A percentile compares a stretch with the other conserved stretches of the same genome.
Conservation (phyloP, 441 rosid species). For the Euphorbia schlechtendalii region DNA sequence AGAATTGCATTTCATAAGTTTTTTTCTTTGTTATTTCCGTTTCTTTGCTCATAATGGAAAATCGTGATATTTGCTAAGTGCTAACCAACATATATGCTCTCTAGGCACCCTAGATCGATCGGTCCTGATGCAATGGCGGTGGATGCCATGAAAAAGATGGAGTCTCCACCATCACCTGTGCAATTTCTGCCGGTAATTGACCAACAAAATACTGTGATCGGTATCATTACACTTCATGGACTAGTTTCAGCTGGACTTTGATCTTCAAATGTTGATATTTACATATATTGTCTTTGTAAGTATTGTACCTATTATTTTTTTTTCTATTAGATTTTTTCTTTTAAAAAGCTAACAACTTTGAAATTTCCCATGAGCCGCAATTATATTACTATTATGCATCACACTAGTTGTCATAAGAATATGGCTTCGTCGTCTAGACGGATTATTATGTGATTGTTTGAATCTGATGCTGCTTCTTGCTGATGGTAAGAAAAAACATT, state of each 20-base stretch:
- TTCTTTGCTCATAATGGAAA: neutral
- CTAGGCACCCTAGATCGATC: constrained; percentile 83
- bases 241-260: constrained; percentile 85
- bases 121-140: constrained; percentile 87
- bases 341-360: neutral
- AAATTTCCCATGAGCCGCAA: neutral
- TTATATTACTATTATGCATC: neutral
- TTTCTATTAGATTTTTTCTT: neutral
- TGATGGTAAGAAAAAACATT: no score
- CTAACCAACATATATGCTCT: neutral
- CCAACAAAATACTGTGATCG: constrained; percentile 56
- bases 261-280: constrained; percentile 7
- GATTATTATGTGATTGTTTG: neutral
- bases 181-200: constrained; percentile 77
- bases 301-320: no score
- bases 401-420: no score
- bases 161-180: constrained; percentile 88
- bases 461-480: no score
- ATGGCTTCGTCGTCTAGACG: neutral
- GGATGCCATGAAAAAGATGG: constrained; percentile 97
- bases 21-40: neutral
- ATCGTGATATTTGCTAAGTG: no score
- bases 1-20: neutral
- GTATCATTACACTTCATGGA: constrained; percentile 88
- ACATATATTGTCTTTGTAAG: neutral